Evolutionary conservation across 805 yeast species (phyloP), one percentile per base, ranked within the genome.

Genomic region (Cephaloascus albidus): DNA sequence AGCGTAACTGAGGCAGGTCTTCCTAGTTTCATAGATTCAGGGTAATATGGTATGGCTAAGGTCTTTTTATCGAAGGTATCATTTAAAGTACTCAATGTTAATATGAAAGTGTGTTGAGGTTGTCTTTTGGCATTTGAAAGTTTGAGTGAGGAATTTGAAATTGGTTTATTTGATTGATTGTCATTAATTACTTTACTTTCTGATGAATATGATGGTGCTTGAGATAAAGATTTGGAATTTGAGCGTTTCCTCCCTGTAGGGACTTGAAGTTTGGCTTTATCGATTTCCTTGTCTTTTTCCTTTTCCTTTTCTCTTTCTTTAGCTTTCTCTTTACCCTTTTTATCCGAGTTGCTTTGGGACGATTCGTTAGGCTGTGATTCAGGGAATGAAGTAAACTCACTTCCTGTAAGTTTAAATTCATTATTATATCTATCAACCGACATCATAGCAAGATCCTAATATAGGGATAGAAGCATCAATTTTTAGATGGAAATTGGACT

Each of bases 1-100:
- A 70, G 66, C 44, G 70, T 72, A 3, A 85, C 68, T 46, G 82
- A 84, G 15, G 85, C 81, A 36, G 95, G 97, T 40, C 99, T 73
- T 1, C 99, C 99, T 18, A 93, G 67, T 54, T 86, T 86, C 38
- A 89, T 61, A 3, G 86, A 79, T 12, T 85, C 88, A 0, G 99
- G 98, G 42, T 67, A 70, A 41, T 75, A 70, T 1, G 97, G 97
- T 5, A 93, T 79, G 12, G 76, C 76, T 32, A 93, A 64, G 38
- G 82, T 78, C 56, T 90, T 93, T 42, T 79, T 72, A 33, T 79
- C 84, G 54, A 89, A 88, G 0, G 96, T 81, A 38, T 76, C 85
- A 57, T 90, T 90, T 37, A 88, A 61, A 0, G 97, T 80, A 12
- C 75, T 58, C 37, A 93, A 65, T 3, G 86, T 78, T n/a, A 89